A percentile compares a stretch with the other conserved stretches of the same genome.
Evolutionary conservation across 352 stramenopile species (phyloP).

Genomic region (Globisporangium viniferum): DNA sequence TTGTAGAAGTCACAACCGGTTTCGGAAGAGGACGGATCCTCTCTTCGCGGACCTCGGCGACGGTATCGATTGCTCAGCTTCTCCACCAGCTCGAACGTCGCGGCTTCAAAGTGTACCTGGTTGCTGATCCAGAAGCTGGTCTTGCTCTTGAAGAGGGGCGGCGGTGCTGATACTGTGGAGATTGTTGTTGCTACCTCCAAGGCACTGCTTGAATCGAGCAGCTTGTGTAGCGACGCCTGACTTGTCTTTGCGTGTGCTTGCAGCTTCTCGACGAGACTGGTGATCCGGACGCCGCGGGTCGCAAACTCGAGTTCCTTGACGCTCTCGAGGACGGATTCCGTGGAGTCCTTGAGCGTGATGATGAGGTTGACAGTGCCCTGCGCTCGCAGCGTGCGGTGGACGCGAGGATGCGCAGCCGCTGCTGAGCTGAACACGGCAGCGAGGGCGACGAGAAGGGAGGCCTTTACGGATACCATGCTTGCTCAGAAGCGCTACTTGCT

Average conservation of each 20-base stretch:
- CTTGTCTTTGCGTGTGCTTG: slow-evolving; percentile 2
- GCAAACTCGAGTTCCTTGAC: slow-evolving; percentile 14
- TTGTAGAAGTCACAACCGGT: too few species aligned
- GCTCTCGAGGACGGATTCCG: slow-evolving; percentile 11
- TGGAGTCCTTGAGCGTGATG: slow-evolving; percentile 22
- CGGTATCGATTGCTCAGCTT: slow-evolving; percentile 6
- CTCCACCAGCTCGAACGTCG: slow-evolving; percentile 18
- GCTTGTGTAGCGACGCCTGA: not conserved
- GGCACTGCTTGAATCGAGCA: not conserved
- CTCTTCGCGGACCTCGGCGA: slow-evolving; percentile 20
- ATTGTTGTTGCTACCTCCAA: not conserved
- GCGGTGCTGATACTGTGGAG: too few species aligned
- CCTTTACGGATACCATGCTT: too few species aligned
- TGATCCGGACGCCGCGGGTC: slow-evolving; percentile 13
- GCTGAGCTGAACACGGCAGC: not conserved
- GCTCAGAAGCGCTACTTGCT: too few species aligned
- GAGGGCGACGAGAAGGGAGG: too few species aligned
- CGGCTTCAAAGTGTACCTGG: slow-evolving; percentile 15
- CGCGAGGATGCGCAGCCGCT: not conserved
- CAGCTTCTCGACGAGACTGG: slow-evolving; percentile 12
- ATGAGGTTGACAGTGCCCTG: slow-evolving; percentile 32
- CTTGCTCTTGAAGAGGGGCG: slow-evolving; percentile 10
- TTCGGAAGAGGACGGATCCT: too few species aligned
- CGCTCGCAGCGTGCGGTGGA: slow-evolving; percentile 14
- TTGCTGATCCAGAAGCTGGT: slow-evolving; percentile 21